A percentile compares a stretch with the other conserved stretches of the same genome.
Conservation (phyloP, 2,329 filamentous ascomycete genomes). For the Remersonia thermophila region DNA sequence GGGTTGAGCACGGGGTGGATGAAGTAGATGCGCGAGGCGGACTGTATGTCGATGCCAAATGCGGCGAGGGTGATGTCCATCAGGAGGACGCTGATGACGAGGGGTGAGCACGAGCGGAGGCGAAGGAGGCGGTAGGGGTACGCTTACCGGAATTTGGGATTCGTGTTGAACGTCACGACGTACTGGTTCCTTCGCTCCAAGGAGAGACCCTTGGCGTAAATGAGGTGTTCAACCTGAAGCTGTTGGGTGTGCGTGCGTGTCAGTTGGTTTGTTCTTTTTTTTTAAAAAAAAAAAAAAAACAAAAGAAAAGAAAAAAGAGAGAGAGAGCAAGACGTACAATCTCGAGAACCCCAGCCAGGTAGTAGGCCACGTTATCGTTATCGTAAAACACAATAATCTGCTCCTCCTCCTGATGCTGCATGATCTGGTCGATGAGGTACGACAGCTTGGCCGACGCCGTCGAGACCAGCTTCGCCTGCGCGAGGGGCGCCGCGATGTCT, state of each 20-base stretch:
- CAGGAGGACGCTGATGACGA: slow-evolving; percentile 53
- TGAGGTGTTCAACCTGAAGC: slow-evolving; percentile 48
- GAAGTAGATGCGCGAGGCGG: slow-evolving; percentile 78
- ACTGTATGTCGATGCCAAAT: slow-evolving; percentile 73
- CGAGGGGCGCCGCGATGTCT: slow-evolving; percentile 36
- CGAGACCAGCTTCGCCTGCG: slow-evolving; percentile 52
- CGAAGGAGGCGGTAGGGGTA: not conserved
- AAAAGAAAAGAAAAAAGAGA: not conserved
- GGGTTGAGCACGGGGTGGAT: slow-evolving; percentile 80
- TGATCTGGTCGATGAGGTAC: slow-evolving; percentile 65
- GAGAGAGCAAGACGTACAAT: slow-evolving; percentile 33
- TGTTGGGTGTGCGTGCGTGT: slow-evolving; percentile 15
- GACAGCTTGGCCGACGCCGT: slow-evolving; percentile 80
- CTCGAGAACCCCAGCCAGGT: slow-evolving; percentile 72
- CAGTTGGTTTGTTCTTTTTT: no score
- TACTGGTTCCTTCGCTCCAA: slow-evolving; percentile 58
- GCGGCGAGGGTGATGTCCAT: slow-evolving; percentile 90
- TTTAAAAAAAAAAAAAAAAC: slow-evolving; percentile 3
- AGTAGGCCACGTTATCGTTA: slow-evolving; percentile 74
- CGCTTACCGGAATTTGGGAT: slow-evolving; percentile 44
- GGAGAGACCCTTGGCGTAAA: slow-evolving; percentile 53
- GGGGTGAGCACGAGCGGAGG: not conserved
- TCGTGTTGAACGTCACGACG: slow-evolving; percentile 64
- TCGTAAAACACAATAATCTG: slow-evolving; percentile 94
- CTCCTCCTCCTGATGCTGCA: slow-evolving; percentile 54